These are phyloP conservation scores for Geranium brycei DNA, from an alignment of 345 rosid genomes.

Conservation along the genomic window DNA sequence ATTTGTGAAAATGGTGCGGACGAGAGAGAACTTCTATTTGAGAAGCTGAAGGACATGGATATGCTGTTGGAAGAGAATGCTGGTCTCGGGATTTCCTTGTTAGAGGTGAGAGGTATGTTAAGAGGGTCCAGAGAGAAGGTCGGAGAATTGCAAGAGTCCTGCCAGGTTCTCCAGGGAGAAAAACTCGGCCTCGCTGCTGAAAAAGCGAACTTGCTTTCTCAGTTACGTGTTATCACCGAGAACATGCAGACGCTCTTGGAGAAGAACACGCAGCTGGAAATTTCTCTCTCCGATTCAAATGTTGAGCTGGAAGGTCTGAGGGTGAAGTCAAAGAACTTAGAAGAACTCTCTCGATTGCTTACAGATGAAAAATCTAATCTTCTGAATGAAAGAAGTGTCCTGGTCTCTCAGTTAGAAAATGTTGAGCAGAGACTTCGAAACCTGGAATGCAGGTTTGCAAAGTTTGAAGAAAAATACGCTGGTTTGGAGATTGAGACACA, in stretches of 20 bases:
- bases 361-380: constrained; percentile 61
- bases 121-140: constrained; percentile 52
- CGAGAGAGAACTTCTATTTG: constrained; percentile 32
- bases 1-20: constrained; percentile 26
- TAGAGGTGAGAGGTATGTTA: constrained; percentile 63
- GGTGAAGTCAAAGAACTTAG: constrained; percentile 52
- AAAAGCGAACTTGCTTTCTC: constrained; percentile 63
- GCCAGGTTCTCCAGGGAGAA: constrained; percentile 53
- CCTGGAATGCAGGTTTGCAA: constrained; percentile 54
- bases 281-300: constrained; percentile 48
- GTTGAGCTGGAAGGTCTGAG: constrained; percentile 61
- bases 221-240: constrained; percentile 58
- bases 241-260: constrained; percentile 62
- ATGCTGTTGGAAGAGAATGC: constrained; percentile 41
- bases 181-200: constrained; percentile 54
- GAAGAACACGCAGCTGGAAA: constrained; percentile 41
- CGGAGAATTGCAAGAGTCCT: constrained; percentile 42
- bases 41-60: constrained; percentile 47
- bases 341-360: constrained; percentile 56
- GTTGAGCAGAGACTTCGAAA: constrained; percentile 46
- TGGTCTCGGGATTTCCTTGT: constrained; percentile 48
- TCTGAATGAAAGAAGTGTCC: constrained; percentile 34
- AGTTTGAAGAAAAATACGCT: constrained; percentile 49
- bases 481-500: constrained; percentile 60
- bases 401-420: constrained; percentile 43